A percentile compares a stretch with the other conserved stretches of the same genome.
phyloP scores from a whole-genome alignment of 2,329 filamentous ascomycete genomes.

The Penicillium sp. region DNA sequence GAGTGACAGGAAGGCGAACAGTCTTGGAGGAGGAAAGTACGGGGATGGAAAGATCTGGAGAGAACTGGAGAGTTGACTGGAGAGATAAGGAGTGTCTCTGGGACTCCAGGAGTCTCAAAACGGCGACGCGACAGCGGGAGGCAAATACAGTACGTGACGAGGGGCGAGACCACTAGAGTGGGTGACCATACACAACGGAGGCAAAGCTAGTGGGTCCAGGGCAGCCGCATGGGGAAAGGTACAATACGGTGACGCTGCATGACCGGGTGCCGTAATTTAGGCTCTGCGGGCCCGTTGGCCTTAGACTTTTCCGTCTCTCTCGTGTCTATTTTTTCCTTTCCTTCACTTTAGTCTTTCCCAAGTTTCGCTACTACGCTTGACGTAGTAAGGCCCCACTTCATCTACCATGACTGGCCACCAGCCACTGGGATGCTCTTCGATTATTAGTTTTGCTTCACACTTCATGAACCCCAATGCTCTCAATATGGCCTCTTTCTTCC shows the following conservation, averaged over 20 bases:
- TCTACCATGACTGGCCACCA: no score
- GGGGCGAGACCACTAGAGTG: constrained; percentile 10
- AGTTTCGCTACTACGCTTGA: background rate
- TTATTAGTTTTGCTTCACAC: background rate
- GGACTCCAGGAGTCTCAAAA: constrained; percentile 11
- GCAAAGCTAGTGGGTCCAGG: background rate
- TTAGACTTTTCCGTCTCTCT: background rate
- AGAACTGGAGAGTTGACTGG: constrained; percentile 6
- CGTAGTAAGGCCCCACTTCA: background rate
- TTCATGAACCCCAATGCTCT: background rate
- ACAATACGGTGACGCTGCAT: constrained; percentile 10
- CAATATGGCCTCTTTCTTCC: background rate
- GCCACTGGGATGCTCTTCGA: background rate
- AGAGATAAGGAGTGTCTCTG: constrained; percentile 21
- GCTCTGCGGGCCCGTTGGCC: background rate
- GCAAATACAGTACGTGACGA: constrained; percentile 20
- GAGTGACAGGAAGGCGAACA: constrained; percentile 11
- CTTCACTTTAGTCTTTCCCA: background rate
- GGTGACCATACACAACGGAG: background rate
- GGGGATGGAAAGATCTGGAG: constrained; percentile 4
- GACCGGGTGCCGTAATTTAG: constrained; percentile 3
- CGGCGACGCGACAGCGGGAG: constrained; percentile 24
- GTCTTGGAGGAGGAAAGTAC: constrained; percentile 6
- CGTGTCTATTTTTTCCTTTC: background rate
- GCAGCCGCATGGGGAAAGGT: constrained; percentile 14